Percentiles rank a stretch among this genome's conserved stretches.
Evolutionary conservation across 345 rosid species (phyloP).

Genomic region (Eucalyptus sp.): DNA sequence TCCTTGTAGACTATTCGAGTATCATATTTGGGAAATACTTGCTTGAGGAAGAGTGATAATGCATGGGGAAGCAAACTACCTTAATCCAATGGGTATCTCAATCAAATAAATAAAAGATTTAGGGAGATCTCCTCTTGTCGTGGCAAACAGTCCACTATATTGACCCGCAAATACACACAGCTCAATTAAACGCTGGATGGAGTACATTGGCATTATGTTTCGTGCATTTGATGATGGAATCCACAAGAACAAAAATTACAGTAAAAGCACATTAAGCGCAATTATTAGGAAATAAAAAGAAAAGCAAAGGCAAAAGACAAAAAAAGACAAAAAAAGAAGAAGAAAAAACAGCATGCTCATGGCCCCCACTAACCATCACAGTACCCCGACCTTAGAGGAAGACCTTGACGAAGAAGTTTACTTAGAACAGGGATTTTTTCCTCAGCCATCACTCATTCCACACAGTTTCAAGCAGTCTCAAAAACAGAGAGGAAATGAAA

Average conservation of each 20-base stretch:
- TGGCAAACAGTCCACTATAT: not conserved
- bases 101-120: not conserved
- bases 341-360: not conserved
- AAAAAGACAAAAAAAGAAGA: not conserved
- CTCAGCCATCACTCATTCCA: not conserved
- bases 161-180: not conserved
- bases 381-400: not conserved
- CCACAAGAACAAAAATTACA: not conserved
- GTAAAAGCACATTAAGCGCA: not conserved
- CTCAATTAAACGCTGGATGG: not conserved
- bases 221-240: not conserved
- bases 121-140: not conserved
- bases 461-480: not conserved
- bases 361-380: not conserved
- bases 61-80: not conserved
- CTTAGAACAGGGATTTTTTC: not conserved
- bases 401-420: not conserved
- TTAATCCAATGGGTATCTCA: not conserved
- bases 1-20: not conserved
- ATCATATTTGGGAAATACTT: not conserved
- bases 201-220: not conserved
- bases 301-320: not conserved
- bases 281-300: not conserved
- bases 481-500: not conserved
- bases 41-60: not conserved